These are phyloP conservation scores for Saccharomyces kudriavzevii DNA, from an alignment of 805 yeast genomes.

Conservation along the genomic window DNA sequence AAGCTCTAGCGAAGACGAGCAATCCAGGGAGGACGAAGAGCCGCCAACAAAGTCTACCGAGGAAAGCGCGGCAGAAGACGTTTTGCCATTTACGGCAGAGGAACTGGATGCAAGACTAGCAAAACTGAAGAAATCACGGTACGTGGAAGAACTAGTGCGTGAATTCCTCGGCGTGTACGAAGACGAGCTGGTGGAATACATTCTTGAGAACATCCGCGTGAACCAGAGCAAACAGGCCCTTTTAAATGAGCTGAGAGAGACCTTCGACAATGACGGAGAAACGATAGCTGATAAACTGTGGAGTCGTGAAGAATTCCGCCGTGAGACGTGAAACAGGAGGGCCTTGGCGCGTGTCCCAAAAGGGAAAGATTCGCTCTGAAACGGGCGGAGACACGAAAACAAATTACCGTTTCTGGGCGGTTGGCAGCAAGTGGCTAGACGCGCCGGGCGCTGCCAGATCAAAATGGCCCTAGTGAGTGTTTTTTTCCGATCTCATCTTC, in stretches of 20 bases:
- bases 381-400: neutral
- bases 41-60: neutral
- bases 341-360: neutral
- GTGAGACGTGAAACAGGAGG: neutral
- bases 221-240: conserved; percentile 17
- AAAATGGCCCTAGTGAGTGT: neutral
- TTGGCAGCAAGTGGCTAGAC: neutral
- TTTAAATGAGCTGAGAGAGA: conserved; percentile 23
- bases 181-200: conserved; percentile 27
- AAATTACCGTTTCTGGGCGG: neutral
- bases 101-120: conserved; percentile 9
- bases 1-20: neutral
- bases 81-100: conserved; percentile 8
- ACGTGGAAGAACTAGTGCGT: conserved; percentile 25
- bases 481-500: neutral
- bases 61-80: conserved; percentile 1
- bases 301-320: conserved; percentile 11
- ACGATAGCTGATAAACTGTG: conserved; percentile 25
- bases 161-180: conserved; percentile 30
- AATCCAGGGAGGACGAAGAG: neutral
- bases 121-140: conserved; percentile 11
- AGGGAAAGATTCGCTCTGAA: neutral
- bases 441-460: neutral
- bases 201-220: conserved; percentile 23
- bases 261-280: conserved; percentile 29